Conservation (phyloP, 164 flowering plant species). For the Tetrastigma voinierianum region DNA sequence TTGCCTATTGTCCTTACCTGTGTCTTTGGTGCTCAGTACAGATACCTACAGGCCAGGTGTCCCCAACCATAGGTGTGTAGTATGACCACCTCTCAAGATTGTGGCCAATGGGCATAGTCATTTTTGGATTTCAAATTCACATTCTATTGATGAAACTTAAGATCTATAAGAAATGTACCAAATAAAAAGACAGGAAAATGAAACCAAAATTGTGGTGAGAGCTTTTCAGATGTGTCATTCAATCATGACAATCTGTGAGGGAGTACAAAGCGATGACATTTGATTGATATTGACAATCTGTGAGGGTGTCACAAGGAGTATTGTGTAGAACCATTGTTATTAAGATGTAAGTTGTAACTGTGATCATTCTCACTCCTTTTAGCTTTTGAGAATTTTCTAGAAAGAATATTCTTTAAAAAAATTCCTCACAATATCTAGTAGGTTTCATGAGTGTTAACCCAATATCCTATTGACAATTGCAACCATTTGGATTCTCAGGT, state of each 20-base stretch:
- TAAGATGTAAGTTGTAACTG: not conserved
- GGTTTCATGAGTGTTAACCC: not conserved
- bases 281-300: not conserved
- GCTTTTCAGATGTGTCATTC: not conserved
- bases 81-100: not conserved
- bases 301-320: not conserved
- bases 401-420: not conserved
- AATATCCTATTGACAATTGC: not conserved
- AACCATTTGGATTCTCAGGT: constrained; percentile 56
- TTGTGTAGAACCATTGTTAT: not conserved
- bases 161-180: not conserved
- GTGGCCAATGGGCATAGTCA: not conserved
- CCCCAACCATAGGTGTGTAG: not conserved
- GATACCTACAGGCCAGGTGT: too few relatives aligned
- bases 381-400: not conserved
- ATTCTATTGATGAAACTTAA: not conserved
- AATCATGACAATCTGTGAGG: not conserved
- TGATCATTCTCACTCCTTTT: not conserved
- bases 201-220: not conserved
- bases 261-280: not conserved
- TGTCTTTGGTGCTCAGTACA: too few relatives aligned
- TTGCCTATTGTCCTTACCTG: not conserved
- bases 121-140: not conserved
- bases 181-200: not conserved
- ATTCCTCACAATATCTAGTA: not conserved